Evolutionary conservation across 805 yeast species (phyloP).

Genomic region (Metschnikowia vanudenii): DNA sequence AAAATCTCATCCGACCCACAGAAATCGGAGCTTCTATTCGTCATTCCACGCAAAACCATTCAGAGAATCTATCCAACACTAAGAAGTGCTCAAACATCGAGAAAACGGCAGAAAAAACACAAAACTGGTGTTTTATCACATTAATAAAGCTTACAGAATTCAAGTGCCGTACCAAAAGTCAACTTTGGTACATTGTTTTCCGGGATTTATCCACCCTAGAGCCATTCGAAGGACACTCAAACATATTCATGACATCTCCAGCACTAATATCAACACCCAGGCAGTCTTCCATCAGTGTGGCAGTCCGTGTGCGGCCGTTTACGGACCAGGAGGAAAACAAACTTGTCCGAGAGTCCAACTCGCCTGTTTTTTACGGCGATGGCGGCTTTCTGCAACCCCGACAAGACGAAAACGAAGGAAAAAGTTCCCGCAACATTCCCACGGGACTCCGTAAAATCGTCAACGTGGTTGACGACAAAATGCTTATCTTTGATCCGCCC

Average conservation of each 20-base stretch:
- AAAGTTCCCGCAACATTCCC: slow-evolving; percentile 27
- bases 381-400: slow-evolving; percentile 44
- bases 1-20: neutral
- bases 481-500: slow-evolving; percentile 86
- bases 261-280: slow-evolving; percentile 3
- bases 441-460: slow-evolving; percentile 65
- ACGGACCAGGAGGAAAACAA: slow-evolving; percentile 54
- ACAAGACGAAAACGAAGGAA: slow-evolving; percentile 4
- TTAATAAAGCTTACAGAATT: no score
- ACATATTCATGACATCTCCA: slow-evolving; percentile 1
- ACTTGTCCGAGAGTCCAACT: slow-evolving; percentile 32
- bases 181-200: no score
- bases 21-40: neutral
- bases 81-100: neutral
- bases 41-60: neutral
- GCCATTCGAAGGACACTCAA: no score
- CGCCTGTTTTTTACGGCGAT: slow-evolving; percentile 49
- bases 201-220: no score
- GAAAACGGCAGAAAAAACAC: neutral
- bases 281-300: slow-evolving; percentile 67
- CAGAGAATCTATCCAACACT: neutral
- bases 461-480: slow-evolving; percentile 77
- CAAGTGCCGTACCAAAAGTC: no score
- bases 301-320: slow-evolving; percentile 84
- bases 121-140: no score